Conservation (phyloP, 2,329 filamentous ascomycete species). For the Harringtonia lauricola region DNA sequence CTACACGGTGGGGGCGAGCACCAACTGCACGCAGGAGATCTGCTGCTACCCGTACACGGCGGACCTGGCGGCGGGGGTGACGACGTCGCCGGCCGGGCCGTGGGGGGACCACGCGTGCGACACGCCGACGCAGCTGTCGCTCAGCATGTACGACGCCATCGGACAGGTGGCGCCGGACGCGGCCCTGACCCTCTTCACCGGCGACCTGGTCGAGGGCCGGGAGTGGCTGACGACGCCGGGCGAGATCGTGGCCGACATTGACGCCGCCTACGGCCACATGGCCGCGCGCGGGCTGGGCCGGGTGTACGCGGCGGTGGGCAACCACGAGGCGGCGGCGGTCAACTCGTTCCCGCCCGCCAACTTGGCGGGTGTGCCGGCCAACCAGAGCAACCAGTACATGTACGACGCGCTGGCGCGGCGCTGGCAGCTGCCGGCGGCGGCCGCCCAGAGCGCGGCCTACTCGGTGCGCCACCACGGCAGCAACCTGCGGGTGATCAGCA, state of each 20-base stretch:
- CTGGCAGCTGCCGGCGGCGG: slow-evolving; percentile 26
- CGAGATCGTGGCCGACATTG: slow-evolving; percentile 22
- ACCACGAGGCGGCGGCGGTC: slow-evolving; percentile 42
- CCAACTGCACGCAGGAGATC: slow-evolving; percentile 46
- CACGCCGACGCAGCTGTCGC: slow-evolving; percentile 35
- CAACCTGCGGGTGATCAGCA: slow-evolving; percentile 42
- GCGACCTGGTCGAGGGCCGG: slow-evolving; percentile 43
- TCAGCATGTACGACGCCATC: slow-evolving; percentile 44
- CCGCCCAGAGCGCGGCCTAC: slow-evolving; percentile 17
- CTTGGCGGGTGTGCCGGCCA: background rate
- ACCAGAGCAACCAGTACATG: slow-evolving; percentile 30
- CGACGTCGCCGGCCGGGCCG: slow-evolving; percentile 37
- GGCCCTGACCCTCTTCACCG: slow-evolving; percentile 44
- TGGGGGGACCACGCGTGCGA: slow-evolving; percentile 45
- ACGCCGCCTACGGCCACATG: slow-evolving; percentile 36
- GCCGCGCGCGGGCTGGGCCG: slow-evolving; percentile 19
- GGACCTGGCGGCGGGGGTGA: slow-evolving; percentile 34
- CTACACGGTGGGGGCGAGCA: slow-evolving; percentile 39
- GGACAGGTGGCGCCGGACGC: slow-evolving; percentile 31
- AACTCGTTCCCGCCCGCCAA: slow-evolving; percentile 27
- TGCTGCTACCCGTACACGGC: slow-evolving; percentile 38
- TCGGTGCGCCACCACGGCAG: slow-evolving; percentile 22
- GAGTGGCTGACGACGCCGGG: slow-evolving; percentile 31
- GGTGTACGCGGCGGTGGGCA: slow-evolving; percentile 43
- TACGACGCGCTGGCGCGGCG: slow-evolving; percentile 33